Percentiles rank a stretch among this genome's conserved stretches.
phyloP scores from a whole-genome alignment of 2,329 filamentous ascomycete species.

The Orbilia quercus region DNA sequence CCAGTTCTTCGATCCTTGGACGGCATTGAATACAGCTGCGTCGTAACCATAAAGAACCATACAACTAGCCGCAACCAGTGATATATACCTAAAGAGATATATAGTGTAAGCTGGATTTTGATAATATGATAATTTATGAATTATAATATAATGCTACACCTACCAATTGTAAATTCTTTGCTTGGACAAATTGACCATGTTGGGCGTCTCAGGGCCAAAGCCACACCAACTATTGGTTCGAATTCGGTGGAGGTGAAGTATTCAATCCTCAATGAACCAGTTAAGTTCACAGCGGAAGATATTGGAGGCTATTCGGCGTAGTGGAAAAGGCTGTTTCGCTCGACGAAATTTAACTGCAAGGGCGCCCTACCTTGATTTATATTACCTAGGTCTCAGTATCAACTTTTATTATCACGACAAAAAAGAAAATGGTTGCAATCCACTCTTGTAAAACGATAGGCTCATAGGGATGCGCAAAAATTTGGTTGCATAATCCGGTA shows the following conservation, averaged over 20 bases:
- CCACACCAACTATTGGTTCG: neutral
- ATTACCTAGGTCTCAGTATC: no score
- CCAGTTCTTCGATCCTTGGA: constrained; percentile 76
- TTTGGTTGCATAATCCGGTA: no score
- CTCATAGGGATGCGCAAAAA: no score
- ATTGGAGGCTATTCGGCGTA: no score
- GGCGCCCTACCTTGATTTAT: no score
- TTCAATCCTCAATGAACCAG: neutral
- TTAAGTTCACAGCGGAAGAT: neutral
- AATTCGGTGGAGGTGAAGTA: neutral
- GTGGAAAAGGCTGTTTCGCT: no score
- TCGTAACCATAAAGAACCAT: constrained; percentile 82
- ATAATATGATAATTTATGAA: neutral
- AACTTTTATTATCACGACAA: no score
- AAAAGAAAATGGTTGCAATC: no score
- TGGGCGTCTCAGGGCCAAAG: constrained; percentile 49
- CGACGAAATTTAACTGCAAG: no score
- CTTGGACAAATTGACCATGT: constrained; percentile 63
- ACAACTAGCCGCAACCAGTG: constrained; percentile 76
- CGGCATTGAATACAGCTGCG: constrained; percentile 78
- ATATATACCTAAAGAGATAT: constrained; percentile 70
- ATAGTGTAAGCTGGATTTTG: constrained; percentile 24
- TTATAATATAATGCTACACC: constrained; percentile 7
- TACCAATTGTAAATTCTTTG: constrained; percentile 66
- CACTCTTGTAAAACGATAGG: no score